Evolutionary conservation across 1,284 basidiomycete genomes (phyloP).

Genomic region (Uromyces viciae-fabae): DNA sequence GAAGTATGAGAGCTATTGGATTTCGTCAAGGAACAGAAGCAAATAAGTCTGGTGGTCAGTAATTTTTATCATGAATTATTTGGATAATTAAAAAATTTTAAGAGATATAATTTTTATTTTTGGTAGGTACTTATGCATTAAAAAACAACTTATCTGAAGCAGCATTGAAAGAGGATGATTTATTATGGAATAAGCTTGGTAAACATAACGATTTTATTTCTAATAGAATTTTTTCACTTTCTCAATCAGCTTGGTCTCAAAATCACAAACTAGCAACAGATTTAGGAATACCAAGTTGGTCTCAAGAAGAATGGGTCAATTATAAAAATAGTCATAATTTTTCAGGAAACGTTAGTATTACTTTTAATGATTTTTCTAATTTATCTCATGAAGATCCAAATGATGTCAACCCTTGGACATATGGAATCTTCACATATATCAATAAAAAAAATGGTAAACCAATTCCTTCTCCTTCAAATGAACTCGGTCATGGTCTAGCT

Average conservation of each 20-base stretch:
- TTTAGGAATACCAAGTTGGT: background rate
- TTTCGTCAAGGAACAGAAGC: background rate
- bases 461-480: constrained; percentile 10
- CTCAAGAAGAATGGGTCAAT: background rate
- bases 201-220: background rate
- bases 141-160: background rate
- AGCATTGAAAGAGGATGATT: background rate
- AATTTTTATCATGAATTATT: background rate
- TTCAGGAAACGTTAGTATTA: background rate
- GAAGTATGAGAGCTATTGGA: background rate
- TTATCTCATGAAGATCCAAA: background rate
- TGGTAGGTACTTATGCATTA: background rate
- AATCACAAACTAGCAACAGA: background rate
- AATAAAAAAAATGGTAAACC: background rate
- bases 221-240: background rate
- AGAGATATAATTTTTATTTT: background rate
- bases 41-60: background rate
- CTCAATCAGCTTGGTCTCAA: background rate
- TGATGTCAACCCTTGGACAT: constrained; percentile 21
- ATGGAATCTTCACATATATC: background rate
- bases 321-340: background rate
- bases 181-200: background rate
- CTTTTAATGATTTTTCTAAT: constrained; percentile 3
- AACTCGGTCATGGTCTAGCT: background rate
- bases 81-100: too few species aligned